A percentile compares a stretch with the other conserved stretches of the same genome.
phyloP scores from a whole-genome alignment of 192 early-diverging fungal species.

The Lobulomyces angularis region DNA sequence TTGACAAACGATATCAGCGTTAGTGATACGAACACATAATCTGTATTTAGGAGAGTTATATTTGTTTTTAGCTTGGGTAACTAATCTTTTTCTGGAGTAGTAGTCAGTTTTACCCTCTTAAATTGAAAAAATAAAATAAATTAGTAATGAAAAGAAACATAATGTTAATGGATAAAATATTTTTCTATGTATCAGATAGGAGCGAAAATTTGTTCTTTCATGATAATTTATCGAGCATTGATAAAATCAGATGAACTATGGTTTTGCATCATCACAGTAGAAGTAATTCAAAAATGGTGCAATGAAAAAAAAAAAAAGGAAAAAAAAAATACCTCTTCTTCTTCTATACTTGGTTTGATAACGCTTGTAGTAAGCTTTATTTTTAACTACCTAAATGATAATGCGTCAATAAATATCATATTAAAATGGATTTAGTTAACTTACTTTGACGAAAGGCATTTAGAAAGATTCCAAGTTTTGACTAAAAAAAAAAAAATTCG shows the following conservation, averaged over 20 bases:
- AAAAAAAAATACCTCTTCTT: conserved; percentile 81
- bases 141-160: background rate
- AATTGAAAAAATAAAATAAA: background rate
- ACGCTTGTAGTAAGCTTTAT: conserved; percentile 99
- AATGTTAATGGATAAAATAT: background rate
- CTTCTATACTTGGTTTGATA: conserved; percentile 99
- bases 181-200: conserved; percentile 58
- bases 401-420: conserved; percentile 9
- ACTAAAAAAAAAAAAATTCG: too few relatives aligned
- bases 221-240: background rate
- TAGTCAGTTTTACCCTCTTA: conserved; percentile 99
- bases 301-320: too few relatives aligned
- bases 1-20: conserved; percentile 93
- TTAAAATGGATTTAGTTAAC: too few relatives aligned
- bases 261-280: too few relatives aligned
- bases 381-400: conserved; percentile 80
- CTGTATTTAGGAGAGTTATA: conserved; percentile 99
- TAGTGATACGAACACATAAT: conserved; percentile 98
- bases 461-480: too few relatives aligned
- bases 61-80: conserved; percentile 99
- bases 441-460: conserved; percentile 54
- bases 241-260: too few relatives aligned
- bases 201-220: conserved; percentile 63
- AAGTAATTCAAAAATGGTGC: too few relatives aligned
- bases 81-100: conserved; percentile 97